These are phyloP conservation scores for Suillus brevipes DNA, from an alignment of 768 basidiomycete genomes.

Conservation along the genomic window DNA sequence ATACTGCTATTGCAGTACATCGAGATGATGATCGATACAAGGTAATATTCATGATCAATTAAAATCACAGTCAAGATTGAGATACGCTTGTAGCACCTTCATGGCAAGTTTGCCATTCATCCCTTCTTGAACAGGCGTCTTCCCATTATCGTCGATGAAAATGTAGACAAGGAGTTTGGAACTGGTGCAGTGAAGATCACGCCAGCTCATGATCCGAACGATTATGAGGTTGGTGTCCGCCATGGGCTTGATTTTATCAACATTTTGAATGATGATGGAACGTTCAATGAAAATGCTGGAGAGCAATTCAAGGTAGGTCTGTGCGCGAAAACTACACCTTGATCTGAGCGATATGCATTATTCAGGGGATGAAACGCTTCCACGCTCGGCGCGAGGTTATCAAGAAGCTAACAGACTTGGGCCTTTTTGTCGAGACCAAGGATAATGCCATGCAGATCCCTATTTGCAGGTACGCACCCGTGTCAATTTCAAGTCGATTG, in stretches of 20 bases:
- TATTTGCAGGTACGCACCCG: constrained; percentile 68
- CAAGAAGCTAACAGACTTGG: constrained; percentile 78
- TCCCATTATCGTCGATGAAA: constrained; percentile 84
- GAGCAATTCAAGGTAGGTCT: constrained; percentile 62
- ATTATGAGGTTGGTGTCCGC: constrained; percentile 90
- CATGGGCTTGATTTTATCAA: constrained; percentile 92
- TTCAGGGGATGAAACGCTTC: constrained; percentile 95
- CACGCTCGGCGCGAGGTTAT: constrained; percentile 85
- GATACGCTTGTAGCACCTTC: constrained; percentile 62
- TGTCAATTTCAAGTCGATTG: neutral
- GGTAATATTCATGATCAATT: constrained; percentile 32
- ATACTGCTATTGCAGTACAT: constrained; percentile 96
- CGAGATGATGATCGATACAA: constrained; percentile 90
- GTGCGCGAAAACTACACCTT: neutral
- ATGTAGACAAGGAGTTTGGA: constrained; percentile 90
- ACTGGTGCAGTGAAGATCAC: constrained; percentile 99
- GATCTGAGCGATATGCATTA: neutral
- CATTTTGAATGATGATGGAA: constrained; percentile 95
- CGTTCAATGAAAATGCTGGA: constrained; percentile 88
- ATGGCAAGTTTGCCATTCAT: constrained; percentile 87
- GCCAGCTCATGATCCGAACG: constrained; percentile 95
- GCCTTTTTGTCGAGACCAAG: constrained; percentile 86
- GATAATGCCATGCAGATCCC: constrained; percentile 98
- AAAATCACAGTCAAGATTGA: constrained; percentile 2
- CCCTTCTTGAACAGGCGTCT: constrained; percentile 86